Base-by-base conservation (phyloP, 805 yeast genomes). In the Jamesozyma jinghongensis region DNA sequence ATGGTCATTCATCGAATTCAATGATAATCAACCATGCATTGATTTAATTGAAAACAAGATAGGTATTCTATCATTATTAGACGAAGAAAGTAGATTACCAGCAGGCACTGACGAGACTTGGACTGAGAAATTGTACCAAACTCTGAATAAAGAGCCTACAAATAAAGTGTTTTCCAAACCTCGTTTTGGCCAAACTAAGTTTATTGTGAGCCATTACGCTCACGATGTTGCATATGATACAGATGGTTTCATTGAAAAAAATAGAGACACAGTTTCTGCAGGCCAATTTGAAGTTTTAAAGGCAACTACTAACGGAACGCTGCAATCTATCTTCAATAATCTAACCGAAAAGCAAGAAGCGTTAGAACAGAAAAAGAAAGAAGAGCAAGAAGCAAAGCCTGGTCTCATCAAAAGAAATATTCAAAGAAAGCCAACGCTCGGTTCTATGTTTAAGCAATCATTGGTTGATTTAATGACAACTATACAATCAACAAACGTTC, bases 11-110 rank as follows among this genome's bases (percentile, higher is more conserved):
- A 92, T 90, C 53, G 97, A 90, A 53, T 90, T 88, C 57, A 79
- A 92, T 42, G 98, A 90, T 61, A 90, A 90, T 62, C 97, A 92
- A 68, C 97, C 97, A 2, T 90, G 97, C 66, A 90, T 90, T 53
- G 81, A 81, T 52, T 74, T 92, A 54, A 92, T 90, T 54, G 98
- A 90, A 68, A 79, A 79, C 57, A 83, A 79, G 59, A 64, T 88
- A 46, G 98, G 98, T 61, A 79, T 90, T 37, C 70, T 90, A 48
- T 77, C 95, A 0, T 70, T 90, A 41, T 73, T 90, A 48, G 97
- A 90, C 61, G 98, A 90, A 68, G 98, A 92, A 65, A 82, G 95
- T 12, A 76, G 97, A 57, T 68, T 92, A 52, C 97, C 97, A 1
- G 75, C 95, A 18, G 97, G 97, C 51, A 75, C 80, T 45, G 97